A percentile compares a stretch with the other conserved stretches of the same genome.
These are phyloP conservation scores for Xanthoparmelia taractica DNA, from an alignment of 495 filamentous ascomycete genomes.

Conservation along the genomic window DNA sequence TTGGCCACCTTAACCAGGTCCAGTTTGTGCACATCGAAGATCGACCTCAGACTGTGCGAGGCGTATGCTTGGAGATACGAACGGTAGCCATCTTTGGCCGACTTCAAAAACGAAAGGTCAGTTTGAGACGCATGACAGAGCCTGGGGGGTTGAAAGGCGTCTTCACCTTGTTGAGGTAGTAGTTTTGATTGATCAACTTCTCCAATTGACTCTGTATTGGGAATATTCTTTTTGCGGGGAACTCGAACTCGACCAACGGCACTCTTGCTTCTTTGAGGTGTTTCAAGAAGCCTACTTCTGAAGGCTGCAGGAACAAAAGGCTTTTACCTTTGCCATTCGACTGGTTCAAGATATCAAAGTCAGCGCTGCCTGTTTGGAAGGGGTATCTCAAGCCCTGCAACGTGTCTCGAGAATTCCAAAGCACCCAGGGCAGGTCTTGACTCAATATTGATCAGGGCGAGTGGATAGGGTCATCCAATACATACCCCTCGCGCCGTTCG, in stretches of 20 bases:
- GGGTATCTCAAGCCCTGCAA: background rate
- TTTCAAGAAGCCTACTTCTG: constrained; percentile 84
- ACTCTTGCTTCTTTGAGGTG: constrained; percentile 88
- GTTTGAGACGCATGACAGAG: background rate
- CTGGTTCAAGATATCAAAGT: background rate
- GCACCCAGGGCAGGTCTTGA: background rate
- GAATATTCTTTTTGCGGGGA: constrained; percentile 82
- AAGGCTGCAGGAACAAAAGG: constrained; percentile 86
- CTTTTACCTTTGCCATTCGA: constrained; percentile 72
- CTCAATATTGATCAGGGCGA: background rate
- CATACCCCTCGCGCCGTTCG: constrained; percentile 72
- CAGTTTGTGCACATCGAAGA: constrained; percentile 89
- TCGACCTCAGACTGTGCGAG: constrained; percentile 76
- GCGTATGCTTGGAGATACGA: constrained; percentile 94
- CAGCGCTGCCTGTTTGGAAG: background rate
- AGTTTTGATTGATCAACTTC: constrained; percentile 85
- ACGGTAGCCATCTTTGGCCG: constrained; percentile 63
- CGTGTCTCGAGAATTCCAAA: background rate
- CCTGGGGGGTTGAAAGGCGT: background rate
- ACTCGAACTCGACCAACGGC: constrained; percentile 92
- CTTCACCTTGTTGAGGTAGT: constrained; percentile 82
- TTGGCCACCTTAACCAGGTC: constrained; percentile 91
- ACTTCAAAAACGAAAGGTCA: constrained; percentile 29
- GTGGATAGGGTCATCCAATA: background rate
- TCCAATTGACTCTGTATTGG: constrained; percentile 95